phyloP scores from a whole-genome alignment of 257 asterid species.

The Gentiana straminea region DNA sequence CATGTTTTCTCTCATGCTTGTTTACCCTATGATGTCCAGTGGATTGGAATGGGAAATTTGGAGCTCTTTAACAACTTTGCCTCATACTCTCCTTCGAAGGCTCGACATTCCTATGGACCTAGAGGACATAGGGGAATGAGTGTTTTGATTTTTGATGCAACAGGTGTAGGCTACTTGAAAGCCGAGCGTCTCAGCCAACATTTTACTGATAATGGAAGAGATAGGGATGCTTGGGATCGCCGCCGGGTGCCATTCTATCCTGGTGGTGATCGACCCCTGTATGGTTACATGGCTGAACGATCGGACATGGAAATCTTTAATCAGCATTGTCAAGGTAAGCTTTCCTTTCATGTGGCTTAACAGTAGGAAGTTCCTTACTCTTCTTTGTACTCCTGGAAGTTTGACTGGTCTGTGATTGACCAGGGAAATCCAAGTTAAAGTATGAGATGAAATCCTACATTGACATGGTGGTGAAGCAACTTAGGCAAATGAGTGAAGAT shows the following conservation, averaged over 20 bases:
- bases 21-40: too few relatives aligned
- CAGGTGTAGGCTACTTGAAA: conserved; percentile 33
- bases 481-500: conserved; percentile 65
- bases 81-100: conserved; percentile 19
- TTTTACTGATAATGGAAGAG: conserved; percentile 20
- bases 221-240: conserved; percentile 27
- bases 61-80: conserved; percentile 31
- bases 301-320: conserved; percentile 23
- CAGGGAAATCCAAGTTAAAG: conserved; percentile 57
- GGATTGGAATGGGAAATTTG: conserved; percentile 40
- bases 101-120: conserved; percentile 36
- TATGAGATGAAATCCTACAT: conserved; percentile 43
- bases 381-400: too few relatives aligned
- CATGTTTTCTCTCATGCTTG: too few relatives aligned
- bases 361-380: too few relatives aligned
- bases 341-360: background rate
- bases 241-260: conserved; percentile 8
- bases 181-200: conserved; percentile 28
- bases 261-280: conserved; percentile 27
- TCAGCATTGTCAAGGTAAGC: conserved; percentile 24
- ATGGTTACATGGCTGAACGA: conserved; percentile 31
- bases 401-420: conserved; percentile 8
- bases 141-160: conserved; percentile 28
- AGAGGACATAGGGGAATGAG: conserved; percentile 47
- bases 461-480: conserved; percentile 43